phyloP scores from a whole-genome alignment of 352 stramenopile genomes.

The Plasmopara halstedii region DNA sequence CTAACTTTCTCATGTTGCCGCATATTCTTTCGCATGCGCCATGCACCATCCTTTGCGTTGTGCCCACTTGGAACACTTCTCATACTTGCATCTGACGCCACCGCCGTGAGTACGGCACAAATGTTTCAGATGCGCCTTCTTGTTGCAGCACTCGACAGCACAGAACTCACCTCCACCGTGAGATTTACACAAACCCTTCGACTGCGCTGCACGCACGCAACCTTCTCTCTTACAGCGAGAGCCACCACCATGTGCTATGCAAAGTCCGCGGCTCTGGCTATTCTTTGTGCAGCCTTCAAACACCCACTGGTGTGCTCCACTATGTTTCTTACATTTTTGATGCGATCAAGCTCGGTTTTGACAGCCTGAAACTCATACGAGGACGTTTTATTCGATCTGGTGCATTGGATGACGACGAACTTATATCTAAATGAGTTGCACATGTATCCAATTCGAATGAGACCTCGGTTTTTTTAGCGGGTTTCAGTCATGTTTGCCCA shows the following conservation, averaged over 20 bases:
- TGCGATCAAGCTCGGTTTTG: conserved; percentile 73
- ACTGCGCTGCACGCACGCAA: conserved; percentile 76
- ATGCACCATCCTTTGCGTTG: conserved; percentile 87
- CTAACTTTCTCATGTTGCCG: conserved; percentile 34
- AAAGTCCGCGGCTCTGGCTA: conserved; percentile 79
- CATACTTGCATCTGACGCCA: conserved; percentile 74
- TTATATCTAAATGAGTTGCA: neutral
- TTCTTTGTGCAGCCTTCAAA: conserved; percentile 84
- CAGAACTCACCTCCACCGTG: conserved; percentile 79
- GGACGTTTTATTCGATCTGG: conserved; percentile 27
- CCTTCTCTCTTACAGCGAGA: conserved; percentile 73
- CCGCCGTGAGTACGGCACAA: conserved; percentile 80
- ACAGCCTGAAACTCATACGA: conserved; percentile 57
- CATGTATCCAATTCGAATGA: neutral
- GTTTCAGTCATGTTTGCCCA: conserved; percentile 4
- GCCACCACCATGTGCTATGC: conserved; percentile 76
- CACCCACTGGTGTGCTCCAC: conserved; percentile 77
- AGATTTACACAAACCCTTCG: conserved; percentile 79
- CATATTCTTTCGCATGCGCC: conserved; percentile 78
- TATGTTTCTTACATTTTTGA: conserved; percentile 87
- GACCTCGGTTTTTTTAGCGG: neutral
- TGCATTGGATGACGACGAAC: conserved; percentile 5
- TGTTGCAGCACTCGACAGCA: conserved; percentile 70
- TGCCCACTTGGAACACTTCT: conserved; percentile 79
- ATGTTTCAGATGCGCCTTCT: conserved; percentile 84